Percentiles rank a stretch among this genome's conserved stretches.
phyloP scores from a whole-genome alignment of 352 stramenopile genomes.

The Blastocystis sp. region DNA sequence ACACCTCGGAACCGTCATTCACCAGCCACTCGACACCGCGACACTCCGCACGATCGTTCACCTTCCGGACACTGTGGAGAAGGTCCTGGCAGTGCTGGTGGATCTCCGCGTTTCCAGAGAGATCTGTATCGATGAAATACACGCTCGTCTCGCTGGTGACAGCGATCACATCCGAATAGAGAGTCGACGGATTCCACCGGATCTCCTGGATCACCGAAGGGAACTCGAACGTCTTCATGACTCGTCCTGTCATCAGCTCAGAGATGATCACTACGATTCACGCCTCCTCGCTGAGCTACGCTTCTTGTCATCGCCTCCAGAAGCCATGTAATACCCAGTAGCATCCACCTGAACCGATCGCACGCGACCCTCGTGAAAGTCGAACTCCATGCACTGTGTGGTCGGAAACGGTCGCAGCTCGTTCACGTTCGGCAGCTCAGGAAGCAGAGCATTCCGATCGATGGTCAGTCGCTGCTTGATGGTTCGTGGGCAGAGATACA shows the following conservation, averaged over 20 bases:
- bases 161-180: conserved; percentile 85
- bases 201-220: neutral
- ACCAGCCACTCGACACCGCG: conserved; percentile 28
- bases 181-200: conserved; percentile 65
- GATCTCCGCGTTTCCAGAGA: conserved; percentile 11
- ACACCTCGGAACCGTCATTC: neutral
- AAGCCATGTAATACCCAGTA: conserved; percentile 92
- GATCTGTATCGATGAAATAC: conserved; percentile 40
- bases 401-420: conserved; percentile 97
- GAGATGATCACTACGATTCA: conserved; percentile 81
- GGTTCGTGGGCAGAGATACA: conserved; percentile 91
- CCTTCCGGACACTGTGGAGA: neutral
- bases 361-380: conserved; percentile 80
- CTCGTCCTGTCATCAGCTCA: conserved; percentile 84
- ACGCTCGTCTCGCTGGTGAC: conserved; percentile 66
- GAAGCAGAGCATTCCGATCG: conserved; percentile 88
- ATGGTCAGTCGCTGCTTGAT: conserved; percentile 93
- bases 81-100: conserved; percentile 13
- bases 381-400: conserved; percentile 78
- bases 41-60: neutral
- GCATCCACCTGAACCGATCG: conserved; percentile 85
- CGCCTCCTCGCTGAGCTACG: neutral
- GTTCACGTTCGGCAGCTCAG: conserved; percentile 87
- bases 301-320: conserved; percentile 82
- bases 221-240: conserved; percentile 8